Percentiles rank a stretch among this genome's conserved stretches.
Conservation (phyloP, 345 rosid genomes). For the Cardamine resedifolia region DNA sequence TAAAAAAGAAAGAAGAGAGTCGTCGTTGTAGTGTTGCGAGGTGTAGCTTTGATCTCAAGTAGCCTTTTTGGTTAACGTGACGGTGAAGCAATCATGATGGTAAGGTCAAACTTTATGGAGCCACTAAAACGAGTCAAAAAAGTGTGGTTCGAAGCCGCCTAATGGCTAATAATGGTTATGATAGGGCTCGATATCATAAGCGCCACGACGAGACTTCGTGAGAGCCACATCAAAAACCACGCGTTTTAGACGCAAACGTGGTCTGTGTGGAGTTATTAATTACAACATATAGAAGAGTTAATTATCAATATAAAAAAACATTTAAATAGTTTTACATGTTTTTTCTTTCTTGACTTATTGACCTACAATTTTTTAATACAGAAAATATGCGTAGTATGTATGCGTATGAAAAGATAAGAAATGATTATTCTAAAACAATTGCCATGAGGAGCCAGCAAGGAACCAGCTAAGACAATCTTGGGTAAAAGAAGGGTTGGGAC, state of each 20-base stretch:
- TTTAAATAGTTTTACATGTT: conserved; percentile 3
- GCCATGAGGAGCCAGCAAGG: conserved; percentile 26
- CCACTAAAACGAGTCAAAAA: conserved; percentile 41
- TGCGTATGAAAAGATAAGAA: conserved; percentile 1
- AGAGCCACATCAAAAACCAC: conserved; percentile 31
- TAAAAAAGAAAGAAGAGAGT: conserved; percentile 3
- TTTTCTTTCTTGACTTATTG: background rate
- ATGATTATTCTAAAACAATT: conserved; percentile 7
- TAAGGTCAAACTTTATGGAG: conserved; percentile 41
- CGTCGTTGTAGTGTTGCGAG: conserved; percentile 38
- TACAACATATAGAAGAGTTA: background rate
- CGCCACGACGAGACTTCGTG: conserved; percentile 29
- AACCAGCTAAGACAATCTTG: conserved; percentile 35
- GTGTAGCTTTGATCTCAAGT: conserved; percentile 44
- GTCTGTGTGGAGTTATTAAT: background rate
- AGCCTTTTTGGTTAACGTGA: conserved; percentile 41
- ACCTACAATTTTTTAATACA: background rate
- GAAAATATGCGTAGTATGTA: background rate
- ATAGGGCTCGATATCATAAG: conserved; percentile 8
- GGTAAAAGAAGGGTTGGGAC: background rate
- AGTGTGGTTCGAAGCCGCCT: conserved; percentile 14
- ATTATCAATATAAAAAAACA: background rate
- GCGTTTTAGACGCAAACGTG: conserved; percentile 32
- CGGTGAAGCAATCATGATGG: conserved; percentile 32
- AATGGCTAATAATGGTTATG: conserved; percentile 8